phyloP scores from a whole-genome alignment of 352 stramenopile species.

The Phytophthora aleatoria region DNA sequence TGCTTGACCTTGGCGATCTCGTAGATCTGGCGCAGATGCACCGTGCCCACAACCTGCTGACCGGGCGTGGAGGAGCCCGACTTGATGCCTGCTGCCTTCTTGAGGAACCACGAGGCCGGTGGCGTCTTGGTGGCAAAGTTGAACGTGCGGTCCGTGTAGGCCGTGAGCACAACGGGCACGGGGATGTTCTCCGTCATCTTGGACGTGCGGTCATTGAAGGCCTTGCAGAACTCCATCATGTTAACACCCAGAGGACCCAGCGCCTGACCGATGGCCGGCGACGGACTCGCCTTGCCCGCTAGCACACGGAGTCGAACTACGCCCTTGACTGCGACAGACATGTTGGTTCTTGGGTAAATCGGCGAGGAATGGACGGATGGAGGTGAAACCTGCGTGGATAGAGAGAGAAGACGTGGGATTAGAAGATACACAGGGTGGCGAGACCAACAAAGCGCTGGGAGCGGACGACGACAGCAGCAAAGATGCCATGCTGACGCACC shows the following conservation, averaged over 20 bases:
- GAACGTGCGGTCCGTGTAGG: constrained; percentile 95
- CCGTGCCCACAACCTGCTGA: constrained; percentile 80
- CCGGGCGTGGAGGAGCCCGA: constrained; percentile 76
- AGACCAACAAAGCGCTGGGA: not conserved
- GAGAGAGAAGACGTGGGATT: constrained; percentile 15
- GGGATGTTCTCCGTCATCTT: constrained; percentile 92
- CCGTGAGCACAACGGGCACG: constrained; percentile 92
- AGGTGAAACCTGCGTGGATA: constrained; percentile 13
- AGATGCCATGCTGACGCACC: constrained; percentile 13
- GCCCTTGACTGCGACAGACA: constrained; percentile 70
- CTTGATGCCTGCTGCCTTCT: constrained; percentile 89
- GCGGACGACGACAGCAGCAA: not conserved
- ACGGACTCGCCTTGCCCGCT: constrained; percentile 86
- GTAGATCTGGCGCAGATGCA: constrained; percentile 96
- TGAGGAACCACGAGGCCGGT: constrained; percentile 94
- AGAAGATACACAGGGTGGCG: constrained; percentile 4
- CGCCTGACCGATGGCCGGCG: constrained; percentile 88
- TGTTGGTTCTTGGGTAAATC: constrained; percentile 24
- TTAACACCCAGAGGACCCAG: constrained; percentile 98
- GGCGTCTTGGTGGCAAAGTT: constrained; percentile 96
- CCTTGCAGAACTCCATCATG: constrained; percentile 99
- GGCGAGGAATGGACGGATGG: not conserved
- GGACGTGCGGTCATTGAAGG: constrained; percentile 97
- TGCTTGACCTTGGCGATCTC: constrained; percentile 99
- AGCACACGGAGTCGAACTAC: constrained; percentile 86